Evolutionary conservation across 2,329 filamentous ascomycete genomes (phyloP), one percentile per base, ranked within the genome.

Genomic region (Ramichloridium luteum): DNA sequence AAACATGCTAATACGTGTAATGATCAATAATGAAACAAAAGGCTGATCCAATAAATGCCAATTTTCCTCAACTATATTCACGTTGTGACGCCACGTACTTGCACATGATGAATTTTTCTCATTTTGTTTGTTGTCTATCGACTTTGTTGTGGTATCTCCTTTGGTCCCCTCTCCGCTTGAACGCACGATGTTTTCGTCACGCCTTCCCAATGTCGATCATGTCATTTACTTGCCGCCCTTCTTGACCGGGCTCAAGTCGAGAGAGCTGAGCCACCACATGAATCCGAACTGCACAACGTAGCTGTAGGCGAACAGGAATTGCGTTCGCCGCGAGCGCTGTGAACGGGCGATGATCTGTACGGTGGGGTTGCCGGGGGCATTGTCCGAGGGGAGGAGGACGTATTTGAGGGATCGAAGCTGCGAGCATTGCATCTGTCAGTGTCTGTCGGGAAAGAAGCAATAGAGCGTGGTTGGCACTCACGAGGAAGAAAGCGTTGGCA

Each of bases 371-470:
- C 45, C 48, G 5, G 72, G 71, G 17, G 73, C 68, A 33, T 68
- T 71, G 37, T 73, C 83, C 54, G 94, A 85, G 0, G 90, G 90
- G 4, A 98, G 72, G 10, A 98, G 70, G 15, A 98, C 90, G 50
- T 98, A 98, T 64, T 93, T 86, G 40, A 98, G 62, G 11, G 88
- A 96, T 37, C 90, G 80, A 55, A 98, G 79, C 84, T 93, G 39
- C 18, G 9, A 11, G 13, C 8, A 1, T 13, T 16, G 13, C 23
- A 4, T 2, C 8, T n/a, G 12, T 8, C 3, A n/a, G 12, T 31
- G 5, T 25, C 3, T 5, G 9, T 6, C 23, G 5, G 6, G 8
- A n/a, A 13, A n/a, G n/a, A n/a, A n/a, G n/a, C n/a, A n/a, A n/a
- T n/a, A n/a, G n/a, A 13, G 29, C 28, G 10, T 14, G 13, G 12